Evolutionary conservation across 371 early-diverging fungal genomes (phyloP), one percentile per base, ranked within the genome.

Genomic region (Zancudomyces culisetae): DNA sequence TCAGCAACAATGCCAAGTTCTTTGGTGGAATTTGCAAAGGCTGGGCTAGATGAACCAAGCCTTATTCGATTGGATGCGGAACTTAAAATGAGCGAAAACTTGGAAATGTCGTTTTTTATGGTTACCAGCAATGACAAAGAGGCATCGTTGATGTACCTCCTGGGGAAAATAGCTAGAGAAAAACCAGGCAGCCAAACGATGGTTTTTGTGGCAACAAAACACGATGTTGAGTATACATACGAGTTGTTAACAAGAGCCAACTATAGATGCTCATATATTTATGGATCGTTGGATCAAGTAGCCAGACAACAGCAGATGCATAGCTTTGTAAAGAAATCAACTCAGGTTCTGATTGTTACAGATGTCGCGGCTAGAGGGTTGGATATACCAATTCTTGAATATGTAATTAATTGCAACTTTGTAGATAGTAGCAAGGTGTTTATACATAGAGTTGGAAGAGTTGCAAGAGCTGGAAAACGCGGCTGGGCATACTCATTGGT

Each of bases 291-390:
- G 4, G 96, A 95, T 58, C 98, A 94, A 62, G 74, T 83, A 0
- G 90, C 89, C 10, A 79, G 98, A 59, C 83, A 78, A 53, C 79
- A 79, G 46, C 85, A 92, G 60, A 84, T 93, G 43, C 71, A 74
- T 47, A 66, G 76, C 29, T 97, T 97, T 73, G 71, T 90, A 23
- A 69, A 71, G 10, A 90, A 88, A 3, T 64, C 73, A 24, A 76
- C 78, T 30, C 81, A 82, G 51, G 55, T 96, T 2, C 59, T 99
- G 51, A 79, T 99, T 6, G 98, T 97, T 10, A 99, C 99, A 8
- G 99, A 99, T 66, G 90, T 99, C 2, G 99, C 98, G 22, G 97
- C 98, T 24, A 87, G 99, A 71, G 99, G 99, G 80, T 85, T 99
- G 49, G 98, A 99, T 78, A 92, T 99, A 50, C 98, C 97, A 19